Evolutionary conservation across 2,329 filamentous ascomycete genomes (phyloP).

Genomic region (Trichophyton simii): DNA sequence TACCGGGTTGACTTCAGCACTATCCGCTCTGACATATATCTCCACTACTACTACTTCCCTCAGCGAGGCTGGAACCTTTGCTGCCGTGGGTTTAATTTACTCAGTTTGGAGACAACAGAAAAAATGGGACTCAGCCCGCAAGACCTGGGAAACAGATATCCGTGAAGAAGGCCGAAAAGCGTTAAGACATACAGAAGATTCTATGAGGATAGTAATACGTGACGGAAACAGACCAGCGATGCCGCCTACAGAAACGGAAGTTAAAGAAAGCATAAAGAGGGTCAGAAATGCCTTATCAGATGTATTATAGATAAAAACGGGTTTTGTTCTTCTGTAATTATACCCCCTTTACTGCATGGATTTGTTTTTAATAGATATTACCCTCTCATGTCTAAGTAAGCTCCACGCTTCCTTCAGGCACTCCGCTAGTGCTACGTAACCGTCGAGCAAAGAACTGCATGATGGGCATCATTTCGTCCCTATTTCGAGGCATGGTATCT

Average conservation of each 20-base stretch:
- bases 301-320: constrained; percentile 16
- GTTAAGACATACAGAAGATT: constrained; percentile 41
- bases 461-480: constrained; percentile 78
- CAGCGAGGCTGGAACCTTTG: constrained; percentile 49
- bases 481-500: constrained; percentile 69
- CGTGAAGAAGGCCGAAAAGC: constrained; percentile 47
- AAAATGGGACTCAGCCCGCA: constrained; percentile 44
- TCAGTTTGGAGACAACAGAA: constrained; percentile 46
- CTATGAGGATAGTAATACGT: constrained; percentile 36
- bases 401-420: constrained; percentile 36
- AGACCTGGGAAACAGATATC: constrained; percentile 40
- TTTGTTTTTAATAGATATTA: background rate
- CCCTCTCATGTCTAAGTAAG: constrained; percentile 18
- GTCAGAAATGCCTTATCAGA: constrained; percentile 37
- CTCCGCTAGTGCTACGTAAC: constrained; percentile 33
- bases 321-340: constrained; percentile 10
- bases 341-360: constrained; percentile 5
- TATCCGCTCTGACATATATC: constrained; percentile 44
- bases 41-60: constrained; percentile 40
- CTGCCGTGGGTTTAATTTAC: constrained; percentile 46
- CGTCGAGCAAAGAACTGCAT: constrained; percentile 58
- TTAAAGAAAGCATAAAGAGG: constrained; percentile 34
- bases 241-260: constrained; percentile 28
- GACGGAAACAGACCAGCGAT: constrained; percentile 31
- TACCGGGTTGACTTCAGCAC: constrained; percentile 48